Percentiles rank a stretch among this genome's conserved stretches.
These are phyloP conservation scores for Nakaseomyces sp. DNA, from an alignment of 1,139 yeast species.

Conservation along the genomic window DNA sequence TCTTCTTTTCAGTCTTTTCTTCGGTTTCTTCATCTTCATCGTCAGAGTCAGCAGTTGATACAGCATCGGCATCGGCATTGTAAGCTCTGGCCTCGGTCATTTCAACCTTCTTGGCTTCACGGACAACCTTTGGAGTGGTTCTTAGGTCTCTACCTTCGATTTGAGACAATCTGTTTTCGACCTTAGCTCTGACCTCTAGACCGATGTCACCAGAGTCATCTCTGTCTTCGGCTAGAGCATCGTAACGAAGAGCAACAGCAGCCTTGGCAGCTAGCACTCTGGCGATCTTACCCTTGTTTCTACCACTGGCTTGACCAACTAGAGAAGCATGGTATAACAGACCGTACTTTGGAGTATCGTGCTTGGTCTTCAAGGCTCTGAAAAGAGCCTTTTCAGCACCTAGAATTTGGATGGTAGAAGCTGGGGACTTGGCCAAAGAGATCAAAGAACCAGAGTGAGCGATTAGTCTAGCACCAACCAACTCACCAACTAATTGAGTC, in stretches of 20 bases:
- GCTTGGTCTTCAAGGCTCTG: slow-evolving; percentile 96
- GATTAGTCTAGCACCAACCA: slow-evolving; percentile 95
- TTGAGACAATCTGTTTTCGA: slow-evolving; percentile 88
- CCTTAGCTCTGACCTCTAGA: slow-evolving; percentile 81
- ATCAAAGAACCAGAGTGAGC: slow-evolving; percentile 96
- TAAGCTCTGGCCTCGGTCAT: slow-evolving; percentile 78
- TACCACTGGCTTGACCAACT: slow-evolving; percentile 95
- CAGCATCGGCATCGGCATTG: slow-evolving; percentile 82
- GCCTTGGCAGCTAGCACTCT: slow-evolving; percentile 98
- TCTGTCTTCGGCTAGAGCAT: slow-evolving; percentile 94
- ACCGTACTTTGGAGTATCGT: slow-evolving; percentile 98
- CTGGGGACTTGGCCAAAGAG: slow-evolving; percentile 94
- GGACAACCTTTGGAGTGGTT: slow-evolving; percentile 66
- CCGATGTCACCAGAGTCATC: slow-evolving; percentile 94
- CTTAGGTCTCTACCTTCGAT: slow-evolving; percentile 91
- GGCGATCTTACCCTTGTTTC: slow-evolving; percentile 97
- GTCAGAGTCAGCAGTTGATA: slow-evolving; percentile 35
- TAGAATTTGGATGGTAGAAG: slow-evolving; percentile 94
- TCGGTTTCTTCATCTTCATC: slow-evolving; percentile 35
- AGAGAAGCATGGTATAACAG: slow-evolving; percentile 92
- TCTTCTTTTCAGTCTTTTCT: slow-evolving; percentile 34
- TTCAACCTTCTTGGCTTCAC: slow-evolving; percentile 76
- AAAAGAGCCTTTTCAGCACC: slow-evolving; percentile 99
- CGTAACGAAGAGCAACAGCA: slow-evolving; percentile 92
- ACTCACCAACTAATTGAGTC: slow-evolving; percentile 91